phyloP scores from a whole-genome alignment of 2,329 filamentous ascomycete species.

The Colletotrichum echinochloae region DNA sequence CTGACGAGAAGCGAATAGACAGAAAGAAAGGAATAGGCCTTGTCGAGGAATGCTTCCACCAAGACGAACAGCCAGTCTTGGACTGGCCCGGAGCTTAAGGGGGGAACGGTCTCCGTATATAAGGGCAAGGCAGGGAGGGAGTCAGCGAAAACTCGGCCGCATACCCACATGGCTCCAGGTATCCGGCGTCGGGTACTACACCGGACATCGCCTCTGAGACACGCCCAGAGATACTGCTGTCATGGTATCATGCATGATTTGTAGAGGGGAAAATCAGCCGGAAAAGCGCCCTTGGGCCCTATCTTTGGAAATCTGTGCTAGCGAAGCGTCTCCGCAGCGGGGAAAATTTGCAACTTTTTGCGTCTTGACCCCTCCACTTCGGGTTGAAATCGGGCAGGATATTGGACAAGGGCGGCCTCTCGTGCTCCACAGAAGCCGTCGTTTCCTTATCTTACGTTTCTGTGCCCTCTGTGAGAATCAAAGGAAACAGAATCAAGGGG shows the following conservation, averaged over 20 bases:
- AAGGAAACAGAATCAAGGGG: neutral
- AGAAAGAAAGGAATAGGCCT: conserved; percentile 7
- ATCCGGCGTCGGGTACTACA: conserved; percentile 34
- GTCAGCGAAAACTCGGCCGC: neutral
- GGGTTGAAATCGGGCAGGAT: conserved; percentile 37
- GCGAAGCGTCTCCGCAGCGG: conserved; percentile 35
- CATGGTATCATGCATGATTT: conserved; percentile 7
- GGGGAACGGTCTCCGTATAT: conserved; percentile 15
- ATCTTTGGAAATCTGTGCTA: neutral
- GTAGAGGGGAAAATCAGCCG: neutral
- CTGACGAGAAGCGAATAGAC: conserved; percentile 1
- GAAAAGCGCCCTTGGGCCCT: conserved; percentile 19
- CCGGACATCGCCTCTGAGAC: conserved; percentile 10
- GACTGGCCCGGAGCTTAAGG: neutral
- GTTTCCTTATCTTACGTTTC: conserved; percentile 25
- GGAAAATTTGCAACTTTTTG: conserved; percentile 27
- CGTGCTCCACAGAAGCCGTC: conserved; percentile 17
- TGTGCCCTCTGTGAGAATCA: neutral
- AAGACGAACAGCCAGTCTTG: conserved; percentile 1
- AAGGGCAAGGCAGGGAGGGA: neutral
- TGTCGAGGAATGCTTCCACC: conserved; percentile 13
- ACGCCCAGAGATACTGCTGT: conserved; percentile 8
- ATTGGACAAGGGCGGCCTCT: conserved; percentile 30
- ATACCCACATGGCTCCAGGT: conserved; percentile 13
- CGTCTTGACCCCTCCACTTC: conserved; percentile 34